phyloP scores from a whole-genome alignment of 2,329 filamentous ascomycete species.

The Rutstroemia sp. region DNA sequence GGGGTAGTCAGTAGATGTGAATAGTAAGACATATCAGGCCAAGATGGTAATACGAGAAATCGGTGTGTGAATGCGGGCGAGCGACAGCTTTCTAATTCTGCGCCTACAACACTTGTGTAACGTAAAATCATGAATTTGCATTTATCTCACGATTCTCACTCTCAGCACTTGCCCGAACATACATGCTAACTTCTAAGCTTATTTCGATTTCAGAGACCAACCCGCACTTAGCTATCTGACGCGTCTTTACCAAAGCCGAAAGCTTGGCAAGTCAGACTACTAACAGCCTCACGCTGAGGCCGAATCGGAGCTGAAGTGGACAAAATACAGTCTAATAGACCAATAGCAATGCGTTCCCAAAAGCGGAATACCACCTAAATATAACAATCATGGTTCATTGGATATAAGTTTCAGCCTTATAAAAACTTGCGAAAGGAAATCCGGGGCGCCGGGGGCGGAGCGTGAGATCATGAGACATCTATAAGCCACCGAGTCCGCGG shows the following conservation, averaged over 20 bases:
- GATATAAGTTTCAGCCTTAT: constrained; percentile 2
- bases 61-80: too few relatives aligned
- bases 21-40: too few relatives aligned
- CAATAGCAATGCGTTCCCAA: neutral
- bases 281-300: neutral
- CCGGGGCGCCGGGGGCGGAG: neutral
- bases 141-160: too few relatives aligned
- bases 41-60: too few relatives aligned
- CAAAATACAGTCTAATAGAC: neutral
- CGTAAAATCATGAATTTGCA: neutral
- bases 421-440: neutral
- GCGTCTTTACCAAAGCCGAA: neutral
- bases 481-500: neutral
- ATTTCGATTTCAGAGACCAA: neutral
- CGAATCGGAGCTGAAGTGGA: neutral
- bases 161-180: neutral
- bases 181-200: neutral
- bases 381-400: neutral
- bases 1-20: too few relatives aligned
- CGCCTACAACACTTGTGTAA: neutral
- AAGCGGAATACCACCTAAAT: neutral
- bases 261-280: neutral
- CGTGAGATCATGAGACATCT: neutral
- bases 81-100: too few relatives aligned
- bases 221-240: neutral